Percentiles rank a stretch among this genome's conserved stretches.
Evolutionary conservation across 176 grass and related monocot species (phyloP).

Genomic region (Alopecurus myosuroides): DNA sequence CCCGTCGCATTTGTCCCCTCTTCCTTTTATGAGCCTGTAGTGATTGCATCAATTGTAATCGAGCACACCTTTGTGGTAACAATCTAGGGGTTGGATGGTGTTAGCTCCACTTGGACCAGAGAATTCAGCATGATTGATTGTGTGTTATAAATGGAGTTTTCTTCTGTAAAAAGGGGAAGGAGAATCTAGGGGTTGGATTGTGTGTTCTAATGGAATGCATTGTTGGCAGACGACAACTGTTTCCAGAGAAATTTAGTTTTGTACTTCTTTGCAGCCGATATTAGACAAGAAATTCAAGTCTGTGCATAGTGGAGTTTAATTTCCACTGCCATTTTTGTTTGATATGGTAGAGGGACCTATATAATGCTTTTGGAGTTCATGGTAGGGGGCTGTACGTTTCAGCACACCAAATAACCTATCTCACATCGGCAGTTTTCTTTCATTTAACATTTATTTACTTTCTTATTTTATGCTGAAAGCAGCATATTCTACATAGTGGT

Average conservation of each 20-base stretch:
- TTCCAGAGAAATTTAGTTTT: background rate
- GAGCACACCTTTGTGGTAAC: background rate
- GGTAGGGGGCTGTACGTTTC: background rate
- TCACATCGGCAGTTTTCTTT: background rate
- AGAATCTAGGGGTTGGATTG: too few species aligned
- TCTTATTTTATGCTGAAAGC: background rate
- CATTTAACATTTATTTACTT: background rate
- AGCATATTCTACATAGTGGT: background rate
- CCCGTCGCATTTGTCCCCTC: slow-evolving; percentile 16
- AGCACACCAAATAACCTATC: background rate
- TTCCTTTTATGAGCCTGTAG: background rate
- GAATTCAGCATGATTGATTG: background rate
- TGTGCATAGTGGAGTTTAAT: background rate
- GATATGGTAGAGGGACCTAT: background rate
- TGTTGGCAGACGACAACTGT: background rate
- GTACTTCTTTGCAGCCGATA: background rate
- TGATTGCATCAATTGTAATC: background rate
- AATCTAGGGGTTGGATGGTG: background rate
- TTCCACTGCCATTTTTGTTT: background rate
- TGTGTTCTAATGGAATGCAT: background rate
- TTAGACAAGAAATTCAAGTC: background rate
- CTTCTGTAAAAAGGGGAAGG: background rate
- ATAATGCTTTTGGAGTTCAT: background rate
- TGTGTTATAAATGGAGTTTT: background rate
- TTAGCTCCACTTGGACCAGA: background rate